Evolutionary conservation across 208 protist genomes (phyloP).

Genomic region (Acanthamoeba healyi): DNA sequence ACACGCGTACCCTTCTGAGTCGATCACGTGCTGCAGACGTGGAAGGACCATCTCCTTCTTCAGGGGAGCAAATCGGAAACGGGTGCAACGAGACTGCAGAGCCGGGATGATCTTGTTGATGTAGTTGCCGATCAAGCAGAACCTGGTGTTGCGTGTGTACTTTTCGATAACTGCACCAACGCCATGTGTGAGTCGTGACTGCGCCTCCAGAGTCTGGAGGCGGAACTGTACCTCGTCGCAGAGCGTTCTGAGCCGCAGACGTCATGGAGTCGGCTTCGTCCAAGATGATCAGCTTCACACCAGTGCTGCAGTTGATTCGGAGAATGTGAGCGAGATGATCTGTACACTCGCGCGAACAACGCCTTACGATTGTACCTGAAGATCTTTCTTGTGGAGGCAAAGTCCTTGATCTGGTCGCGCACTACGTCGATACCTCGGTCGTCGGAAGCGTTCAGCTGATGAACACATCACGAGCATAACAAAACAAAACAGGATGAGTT

Average conservation of each 20-base stretch:
- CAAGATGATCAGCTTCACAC: slow-evolving; percentile 98
- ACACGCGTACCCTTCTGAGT: slow-evolving; percentile 89
- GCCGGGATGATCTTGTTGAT: slow-evolving; percentile 92
- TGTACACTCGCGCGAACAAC: too few relatives aligned
- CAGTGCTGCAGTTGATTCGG: slow-evolving; percentile 58
- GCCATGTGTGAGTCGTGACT: too few relatives aligned
- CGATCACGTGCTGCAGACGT: slow-evolving; percentile 92
- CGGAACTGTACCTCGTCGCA: slow-evolving; percentile 95
- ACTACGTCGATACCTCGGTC: slow-evolving; percentile 99
- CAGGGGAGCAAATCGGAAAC: slow-evolving; percentile 98
- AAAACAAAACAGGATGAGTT: not conserved
- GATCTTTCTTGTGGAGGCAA: slow-evolving; percentile 97
- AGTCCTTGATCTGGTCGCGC: slow-evolving; percentile 98
- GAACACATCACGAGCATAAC: too few relatives aligned
- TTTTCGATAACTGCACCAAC: slow-evolving; percentile 99
- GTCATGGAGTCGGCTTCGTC: slow-evolving; percentile 99
- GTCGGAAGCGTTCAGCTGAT: slow-evolving; percentile 98
- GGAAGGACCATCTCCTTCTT: slow-evolving; percentile 91
- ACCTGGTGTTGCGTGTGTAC: slow-evolving; percentile 97
- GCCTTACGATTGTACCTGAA: too few relatives aligned
- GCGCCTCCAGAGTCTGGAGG: too few relatives aligned
- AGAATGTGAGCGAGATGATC: too few relatives aligned
- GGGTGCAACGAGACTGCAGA: slow-evolving; percentile 96
- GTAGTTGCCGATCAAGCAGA: slow-evolving; percentile 99
- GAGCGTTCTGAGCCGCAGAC: slow-evolving; percentile 97